Base-by-base conservation (phyloP, 2,329 filamentous ascomycete species). In the Apiospora hydei region DNA sequence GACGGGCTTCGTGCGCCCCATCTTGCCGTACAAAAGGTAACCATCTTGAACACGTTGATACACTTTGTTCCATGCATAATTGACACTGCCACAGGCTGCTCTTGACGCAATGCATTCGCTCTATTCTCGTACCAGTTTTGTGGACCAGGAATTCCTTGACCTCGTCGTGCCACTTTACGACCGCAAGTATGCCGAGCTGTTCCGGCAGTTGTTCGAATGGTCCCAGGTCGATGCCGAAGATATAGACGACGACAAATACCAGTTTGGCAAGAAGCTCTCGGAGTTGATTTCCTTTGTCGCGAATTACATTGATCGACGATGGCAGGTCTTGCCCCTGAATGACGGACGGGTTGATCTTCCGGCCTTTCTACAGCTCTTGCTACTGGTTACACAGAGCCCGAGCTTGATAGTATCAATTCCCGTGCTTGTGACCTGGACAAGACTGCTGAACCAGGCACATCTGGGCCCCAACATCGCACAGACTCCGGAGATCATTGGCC, bases 361-460 rank as follows among this genome's bases (percentile, higher is more conserved):
- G 46, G 91, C 90, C 6, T 94, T 98, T 76, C 88, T 98, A 72
- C 89, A 92, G 69, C 89, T 99, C 71, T 88, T 98, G 66, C 89
- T 96, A 73, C 86, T 89, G 71, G 92, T 98, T 70, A 89, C 95
- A 71, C 93, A 93, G 76, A 94, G 94, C 81, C 91, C 93, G 77
- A 98, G 96, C 80, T 88, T 99, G 71, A 92, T 96, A 64, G 92
- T 99, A 24, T 98, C 96, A 1, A 98, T 98, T 77, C 96, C 96
- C 2, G 91, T 97, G 13, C 87, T 99, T 64, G 93, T 97, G 77
- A 92, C 93, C 30, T 98, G 95, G 95, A 95, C 93, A 11, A 93
- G 92, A 75, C 86, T 98, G 69, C 86, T 99, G 61, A 89, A 89
- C 75, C 92, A 94, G 71, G 89, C 90, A 69, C 85, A 88, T n/a